Percentiles rank a stretch among this genome's conserved stretches.
These are phyloP conservation scores for Lipomyces sp. DNA, from an alignment of 805 yeast genomes.

Conservation along the genomic window DNA sequence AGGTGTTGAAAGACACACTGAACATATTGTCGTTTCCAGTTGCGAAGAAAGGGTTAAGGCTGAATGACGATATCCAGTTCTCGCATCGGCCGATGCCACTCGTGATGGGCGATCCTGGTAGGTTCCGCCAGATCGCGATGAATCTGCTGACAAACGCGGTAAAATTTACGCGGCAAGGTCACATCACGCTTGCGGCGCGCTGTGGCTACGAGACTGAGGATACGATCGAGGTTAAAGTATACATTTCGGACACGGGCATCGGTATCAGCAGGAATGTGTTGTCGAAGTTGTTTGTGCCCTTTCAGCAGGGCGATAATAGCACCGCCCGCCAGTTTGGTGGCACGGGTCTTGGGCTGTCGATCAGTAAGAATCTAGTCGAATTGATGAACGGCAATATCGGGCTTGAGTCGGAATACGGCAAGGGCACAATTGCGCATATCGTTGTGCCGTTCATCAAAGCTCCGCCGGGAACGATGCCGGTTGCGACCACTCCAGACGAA, in stretches of 20 bases:
- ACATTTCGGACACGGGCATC: slow-evolving; percentile 51
- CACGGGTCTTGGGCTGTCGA: slow-evolving; percentile 51
- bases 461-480: slow-evolving; percentile 31
- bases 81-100: slow-evolving; percentile 35
- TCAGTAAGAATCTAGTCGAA: slow-evolving; percentile 48
- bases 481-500: slow-evolving; percentile 15
- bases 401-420: slow-evolving; percentile 47
- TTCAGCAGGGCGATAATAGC: slow-evolving; percentile 56
- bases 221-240: slow-evolving; percentile 31
- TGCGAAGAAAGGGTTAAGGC: slow-evolving; percentile 44
- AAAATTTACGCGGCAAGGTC: slow-evolving; percentile 48
- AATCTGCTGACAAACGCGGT: slow-evolving; percentile 54
- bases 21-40: slow-evolving; percentile 51
- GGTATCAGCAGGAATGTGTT: slow-evolving; percentile 49
- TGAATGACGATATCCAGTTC: slow-evolving; percentile 46
- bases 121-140: slow-evolving; percentile 51
- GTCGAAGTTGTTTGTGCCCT: slow-evolving; percentile 50
- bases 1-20: slow-evolving; percentile 46
- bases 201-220: slow-evolving; percentile 42
- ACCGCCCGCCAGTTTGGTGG: slow-evolving; percentile 53
- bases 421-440: slow-evolving; percentile 49
- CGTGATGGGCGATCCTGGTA: slow-evolving; percentile 49
- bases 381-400: slow-evolving; percentile 49
- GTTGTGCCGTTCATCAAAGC: slow-evolving; percentile 32
- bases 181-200: slow-evolving; percentile 41